A percentile compares a stretch with the other conserved stretches of the same genome.
phyloP scores from a whole-genome alignment of 2,329 filamentous ascomycete genomes.

The Botrytis hyacinthi region DNA sequence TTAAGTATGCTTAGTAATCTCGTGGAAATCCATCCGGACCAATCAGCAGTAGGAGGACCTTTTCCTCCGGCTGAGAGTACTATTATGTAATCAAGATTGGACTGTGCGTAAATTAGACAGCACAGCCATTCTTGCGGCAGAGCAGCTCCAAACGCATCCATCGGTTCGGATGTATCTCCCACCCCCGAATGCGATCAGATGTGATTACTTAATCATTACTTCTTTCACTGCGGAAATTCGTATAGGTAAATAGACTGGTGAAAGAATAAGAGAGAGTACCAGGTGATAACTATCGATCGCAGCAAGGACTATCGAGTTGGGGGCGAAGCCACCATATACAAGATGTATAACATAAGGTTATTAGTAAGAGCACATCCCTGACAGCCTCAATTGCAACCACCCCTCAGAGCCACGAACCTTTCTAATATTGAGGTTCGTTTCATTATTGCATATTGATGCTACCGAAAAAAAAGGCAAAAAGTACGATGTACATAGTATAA shows the following conservation, averaged over 20 bases:
- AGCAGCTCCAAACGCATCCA: background rate
- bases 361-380: background rate
- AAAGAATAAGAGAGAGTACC: background rate
- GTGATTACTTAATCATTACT: background rate
- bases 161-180: background rate
- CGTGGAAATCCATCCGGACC: background rate
- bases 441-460: background rate
- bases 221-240: background rate
- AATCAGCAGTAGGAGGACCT: background rate
- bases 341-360: rapidly evolving
- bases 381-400: too few relatives aligned
- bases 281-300: background rate
- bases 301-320: background rate
- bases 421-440: background rate
- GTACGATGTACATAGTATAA: too few relatives aligned
- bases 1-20: background rate
- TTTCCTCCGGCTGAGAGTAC: background rate
- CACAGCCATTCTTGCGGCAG: background rate
- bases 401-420: background rate
- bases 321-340: background rate
- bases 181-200: background rate
- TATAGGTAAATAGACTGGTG: background rate
- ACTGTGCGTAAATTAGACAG: background rate
- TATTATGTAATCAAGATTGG: background rate
- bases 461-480: background rate